Conservation (phyloP, 225 moss, liverwort and hornwort species). For the Physcomitrellopsis africana region DNA sequence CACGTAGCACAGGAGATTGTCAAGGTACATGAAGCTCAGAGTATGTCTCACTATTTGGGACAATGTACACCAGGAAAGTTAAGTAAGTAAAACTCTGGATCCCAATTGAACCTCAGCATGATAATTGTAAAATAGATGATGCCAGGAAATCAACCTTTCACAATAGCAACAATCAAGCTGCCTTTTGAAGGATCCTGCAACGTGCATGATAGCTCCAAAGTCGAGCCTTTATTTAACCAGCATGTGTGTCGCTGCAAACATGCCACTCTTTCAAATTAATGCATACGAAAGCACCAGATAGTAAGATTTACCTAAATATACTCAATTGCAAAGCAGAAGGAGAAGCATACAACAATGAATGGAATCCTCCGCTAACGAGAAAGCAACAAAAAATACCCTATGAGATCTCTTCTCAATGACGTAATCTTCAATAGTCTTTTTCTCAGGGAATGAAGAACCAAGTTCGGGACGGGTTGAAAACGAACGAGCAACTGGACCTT, state of each 20-base stretch:
- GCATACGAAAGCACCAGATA: slow-evolving; percentile 7
- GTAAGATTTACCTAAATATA: slow-evolving; percentile 13
- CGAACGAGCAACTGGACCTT: slow-evolving; percentile 49
- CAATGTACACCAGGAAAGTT: background rate
- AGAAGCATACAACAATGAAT: slow-evolving; percentile 20
- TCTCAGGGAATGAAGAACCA: slow-evolving; percentile 26
- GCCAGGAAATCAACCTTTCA: slow-evolving; percentile 42
- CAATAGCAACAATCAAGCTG: slow-evolving; percentile 53
- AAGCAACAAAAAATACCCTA: slow-evolving; percentile 36
- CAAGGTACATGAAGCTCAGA: slow-evolving; percentile 3
- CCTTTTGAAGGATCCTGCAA: slow-evolving; percentile 36
- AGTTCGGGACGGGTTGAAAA: slow-evolving; percentile 37
- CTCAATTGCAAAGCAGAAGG: background rate
- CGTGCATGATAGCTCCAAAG: slow-evolving; percentile 43
- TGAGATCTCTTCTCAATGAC: slow-evolving; percentile 36
- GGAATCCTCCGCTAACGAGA: background rate
- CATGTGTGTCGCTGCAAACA: slow-evolving; percentile 44
- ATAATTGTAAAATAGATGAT: slow-evolving; percentile 3
- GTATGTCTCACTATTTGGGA: background rate
- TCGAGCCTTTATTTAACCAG: slow-evolving; percentile 57
- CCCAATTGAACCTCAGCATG: background rate
- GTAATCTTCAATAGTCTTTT: slow-evolving; percentile 14
- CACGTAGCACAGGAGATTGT: slow-evolving; percentile 11
- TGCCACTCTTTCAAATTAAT: slow-evolving; percentile 8
- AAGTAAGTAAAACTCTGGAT: background rate